Base-by-base conservation (phyloP, 139 green algal species). In the Chara braunii region DNA sequence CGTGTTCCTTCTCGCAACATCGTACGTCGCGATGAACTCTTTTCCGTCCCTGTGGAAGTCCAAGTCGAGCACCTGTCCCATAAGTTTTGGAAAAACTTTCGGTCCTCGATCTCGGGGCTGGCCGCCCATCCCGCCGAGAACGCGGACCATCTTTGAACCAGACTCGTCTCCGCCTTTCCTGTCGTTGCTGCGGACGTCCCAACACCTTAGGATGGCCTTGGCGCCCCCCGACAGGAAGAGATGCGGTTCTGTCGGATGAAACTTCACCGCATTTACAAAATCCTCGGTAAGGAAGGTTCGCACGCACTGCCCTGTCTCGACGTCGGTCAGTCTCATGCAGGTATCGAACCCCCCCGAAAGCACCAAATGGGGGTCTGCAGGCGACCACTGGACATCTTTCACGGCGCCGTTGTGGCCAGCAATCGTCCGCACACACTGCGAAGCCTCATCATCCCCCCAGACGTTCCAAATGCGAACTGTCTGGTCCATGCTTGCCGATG, bases 281-380 rank as follows among this genome's bases (percentile, higher is more conserved):
- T n/a, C 42, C 36, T 3, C 11, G 12, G 33, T 37, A 23, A 14
- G 24, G 4, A 26, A 53, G 3, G 36, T 12, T 28, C 11, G 24
- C 11, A 55, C 14, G 24, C n/a, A 3, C 42, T 22, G n/a, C 9
- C 23, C 23, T 18, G 57, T 60, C 6, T 66, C 57, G 3, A 66
- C 37, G 32, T 66, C 57, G 4, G 57, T 54, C 42, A 66, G 26
- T 22, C 34, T 60, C 6, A 18, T 43, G 12, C 22, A 63, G 36
- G 28, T 40, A 33, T 66, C 57, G 57, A 60, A 66, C n/a, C 28
- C 37, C 31, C 22, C 57, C n/a, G 57, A 37, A 12, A 66, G 57
- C n/a, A 66, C 34, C 4, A 28, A 7, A 32, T 3, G 3, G 23
- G 18, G 4, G 6, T 53, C 57, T n/a, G n/a, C n/a, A 33, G 11